A percentile compares a stretch with the other conserved stretches of the same genome.
Evolutionary conservation across 2,329 filamentous ascomycete species (phyloP).

Genomic region (Exophiala sp.): DNA sequence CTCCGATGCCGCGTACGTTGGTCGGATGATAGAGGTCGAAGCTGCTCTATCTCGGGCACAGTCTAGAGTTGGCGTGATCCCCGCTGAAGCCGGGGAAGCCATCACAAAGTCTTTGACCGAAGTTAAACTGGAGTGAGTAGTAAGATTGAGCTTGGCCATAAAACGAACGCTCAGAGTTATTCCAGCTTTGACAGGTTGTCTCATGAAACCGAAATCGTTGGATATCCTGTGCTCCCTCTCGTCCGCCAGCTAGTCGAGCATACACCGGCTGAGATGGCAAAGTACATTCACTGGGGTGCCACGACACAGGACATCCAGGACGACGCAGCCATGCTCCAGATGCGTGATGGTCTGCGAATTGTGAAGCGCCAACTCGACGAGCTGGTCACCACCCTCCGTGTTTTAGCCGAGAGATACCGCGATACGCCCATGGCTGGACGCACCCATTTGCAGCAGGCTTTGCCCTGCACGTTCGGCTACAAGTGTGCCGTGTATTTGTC

Average conservation of each 20-base stretch:
- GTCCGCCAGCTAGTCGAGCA: slow-evolving; percentile 28
- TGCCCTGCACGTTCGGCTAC: slow-evolving; percentile 54
- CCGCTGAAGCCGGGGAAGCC: slow-evolving; percentile 21
- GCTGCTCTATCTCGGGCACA: slow-evolving; percentile 29
- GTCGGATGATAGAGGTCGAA: slow-evolving; percentile 26
- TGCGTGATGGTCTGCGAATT: slow-evolving; percentile 46
- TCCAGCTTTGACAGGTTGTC: slow-evolving; percentile 25
- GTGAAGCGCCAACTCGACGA: slow-evolving; percentile 43
- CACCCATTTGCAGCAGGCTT: slow-evolving; percentile 53
- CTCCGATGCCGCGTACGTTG: slow-evolving; percentile 28
- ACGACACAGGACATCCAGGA: slow-evolving; percentile 59
- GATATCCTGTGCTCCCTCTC: slow-evolving; percentile 30
- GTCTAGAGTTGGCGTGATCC: slow-evolving; percentile 27
- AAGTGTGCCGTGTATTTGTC: slow-evolving; percentile 53
- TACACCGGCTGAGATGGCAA: slow-evolving; percentile 29
- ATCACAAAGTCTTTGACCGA: slow-evolving; percentile 20
- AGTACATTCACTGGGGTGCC: slow-evolving; percentile 54
- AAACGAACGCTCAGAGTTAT: not conserved
- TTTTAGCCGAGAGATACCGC: slow-evolving; percentile 42
- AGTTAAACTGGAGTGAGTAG: slow-evolving; percentile 20
- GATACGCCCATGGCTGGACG: slow-evolving; percentile 54
- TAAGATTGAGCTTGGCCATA: not conserved
- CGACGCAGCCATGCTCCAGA: slow-evolving; percentile 49
- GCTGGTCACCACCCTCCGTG: slow-evolving; percentile 41
- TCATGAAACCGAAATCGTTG: slow-evolving; percentile 29